These are phyloP conservation scores for Colletotrichum sp. DNA, from an alignment of 2,329 filamentous ascomycete genomes.

Conservation along the genomic window DNA sequence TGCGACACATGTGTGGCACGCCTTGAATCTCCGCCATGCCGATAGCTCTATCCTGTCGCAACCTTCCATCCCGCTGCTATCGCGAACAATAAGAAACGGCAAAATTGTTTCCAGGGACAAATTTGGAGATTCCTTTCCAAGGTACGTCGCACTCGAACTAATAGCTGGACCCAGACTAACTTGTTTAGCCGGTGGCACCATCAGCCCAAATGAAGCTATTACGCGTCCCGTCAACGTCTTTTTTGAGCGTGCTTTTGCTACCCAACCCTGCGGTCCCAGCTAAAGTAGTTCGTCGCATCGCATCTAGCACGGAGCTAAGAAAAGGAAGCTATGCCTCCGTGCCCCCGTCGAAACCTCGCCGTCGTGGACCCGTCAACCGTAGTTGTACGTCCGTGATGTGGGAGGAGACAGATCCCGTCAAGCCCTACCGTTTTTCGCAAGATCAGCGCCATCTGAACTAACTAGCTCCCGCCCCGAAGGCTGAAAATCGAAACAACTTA, in stretches of 20 bases:
- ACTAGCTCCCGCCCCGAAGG: neutral
- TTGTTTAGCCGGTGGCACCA: neutral
- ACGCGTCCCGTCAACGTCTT: neutral
- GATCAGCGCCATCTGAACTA: neutral
- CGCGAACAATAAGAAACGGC: neutral
- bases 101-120: neutral
- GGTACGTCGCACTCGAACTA: neutral
- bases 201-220: neutral
- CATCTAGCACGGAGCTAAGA: neutral
- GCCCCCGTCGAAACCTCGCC: neutral
- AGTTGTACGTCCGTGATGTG: neutral
- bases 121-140: neutral
- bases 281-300: neutral
- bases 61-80: neutral
- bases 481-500: neutral
- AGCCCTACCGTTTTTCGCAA: neutral
- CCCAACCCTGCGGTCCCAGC: neutral
- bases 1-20: neutral
- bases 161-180: neutral
- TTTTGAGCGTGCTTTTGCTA: neutral
- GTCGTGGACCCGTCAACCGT: neutral
- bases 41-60: neutral
- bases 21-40: neutral
- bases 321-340: neutral
- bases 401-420: neutral